These are phyloP conservation scores for Cladosporium sp. DNA, from an alignment of 2,329 filamentous ascomycete genomes.

Conservation along the genomic window DNA sequence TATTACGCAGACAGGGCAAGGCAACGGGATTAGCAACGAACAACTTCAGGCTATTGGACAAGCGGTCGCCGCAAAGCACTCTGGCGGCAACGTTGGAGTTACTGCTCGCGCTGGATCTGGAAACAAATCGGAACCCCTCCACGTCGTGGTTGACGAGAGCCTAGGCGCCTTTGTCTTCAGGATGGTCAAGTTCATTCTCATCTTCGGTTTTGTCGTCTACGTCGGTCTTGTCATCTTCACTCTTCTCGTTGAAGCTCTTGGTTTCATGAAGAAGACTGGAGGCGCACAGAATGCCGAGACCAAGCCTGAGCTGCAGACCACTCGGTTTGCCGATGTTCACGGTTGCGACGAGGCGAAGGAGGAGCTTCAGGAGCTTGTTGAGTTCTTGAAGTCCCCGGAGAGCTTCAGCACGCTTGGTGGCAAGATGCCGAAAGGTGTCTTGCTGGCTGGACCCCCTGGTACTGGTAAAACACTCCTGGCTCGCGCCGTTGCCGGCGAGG, in stretches of 20 bases:
- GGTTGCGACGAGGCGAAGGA: slow-evolving; percentile 98
- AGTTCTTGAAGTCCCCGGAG: slow-evolving; percentile 89
- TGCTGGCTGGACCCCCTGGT: slow-evolving; percentile 90
- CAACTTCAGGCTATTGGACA: slow-evolving; percentile 75
- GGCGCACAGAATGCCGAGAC: slow-evolving; percentile 71
- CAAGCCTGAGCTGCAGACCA: slow-evolving; percentile 86
- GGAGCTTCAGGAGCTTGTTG: slow-evolving; percentile 91
- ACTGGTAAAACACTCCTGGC: slow-evolving; percentile 96
- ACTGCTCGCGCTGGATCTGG: slow-evolving; percentile 54
- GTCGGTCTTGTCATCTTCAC: slow-evolving; percentile 72
- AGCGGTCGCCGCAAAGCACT: slow-evolving; percentile 66
- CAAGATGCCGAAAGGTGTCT: slow-evolving; percentile 92
- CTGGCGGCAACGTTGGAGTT: slow-evolving; percentile 59
- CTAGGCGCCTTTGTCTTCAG: slow-evolving; percentile 73
- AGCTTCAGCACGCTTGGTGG: slow-evolving; percentile 91
- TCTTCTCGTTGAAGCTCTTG: slow-evolving; percentile 74
- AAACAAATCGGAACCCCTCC: slow-evolving; percentile 75
- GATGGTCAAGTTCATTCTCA: slow-evolving; percentile 81
- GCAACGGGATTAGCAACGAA: slow-evolving; percentile 47
- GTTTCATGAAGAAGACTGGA: slow-evolving; percentile 71
- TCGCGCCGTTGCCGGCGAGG: slow-evolving; percentile 91
- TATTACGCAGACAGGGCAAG: slow-evolving; percentile 19
- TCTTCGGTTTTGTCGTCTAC: slow-evolving; percentile 73
- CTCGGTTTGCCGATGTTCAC: slow-evolving; percentile 88
- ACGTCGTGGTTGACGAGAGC: slow-evolving; percentile 92